A percentile compares a stretch with the other conserved stretches of the same genome.
phyloP scores from a whole-genome alignment of 164 flowering plant species.

The Tetrastigma voinierianum region DNA sequence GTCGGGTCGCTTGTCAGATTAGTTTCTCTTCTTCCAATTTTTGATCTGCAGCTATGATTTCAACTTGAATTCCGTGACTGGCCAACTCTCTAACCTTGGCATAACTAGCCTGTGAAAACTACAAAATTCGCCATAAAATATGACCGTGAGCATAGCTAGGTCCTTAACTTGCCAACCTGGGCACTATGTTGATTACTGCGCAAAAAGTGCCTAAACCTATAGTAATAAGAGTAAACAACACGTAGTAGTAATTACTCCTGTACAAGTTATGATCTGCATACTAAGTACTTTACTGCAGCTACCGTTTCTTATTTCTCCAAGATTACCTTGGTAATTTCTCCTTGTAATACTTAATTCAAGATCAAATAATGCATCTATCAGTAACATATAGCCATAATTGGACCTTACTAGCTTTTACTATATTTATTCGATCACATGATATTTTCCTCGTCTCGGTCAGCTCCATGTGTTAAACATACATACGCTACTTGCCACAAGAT shows the following conservation, averaged over 20 bases:
- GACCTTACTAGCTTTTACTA: not conserved
- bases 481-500: slow-evolving; percentile 81
- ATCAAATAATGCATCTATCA: slow-evolving; percentile 98
- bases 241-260: not conserved
- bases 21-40: no score
- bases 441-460: slow-evolving; percentile 4
- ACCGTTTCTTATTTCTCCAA: slow-evolving; percentile 83
- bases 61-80: no score
- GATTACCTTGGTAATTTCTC: slow-evolving; percentile 90
- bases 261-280: not conserved
- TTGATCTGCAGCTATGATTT: no score
- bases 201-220: no score
- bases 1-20: no score
- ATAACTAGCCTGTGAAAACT: no score
- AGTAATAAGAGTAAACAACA: no score
- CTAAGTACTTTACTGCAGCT: slow-evolving; percentile 56
- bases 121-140: no score
- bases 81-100: no score
- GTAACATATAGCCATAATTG: slow-evolving; percentile 33
- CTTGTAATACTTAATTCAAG: slow-evolving; percentile 97
- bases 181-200: no score
- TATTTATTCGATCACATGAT: not conserved
- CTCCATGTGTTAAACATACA: slow-evolving; percentile 76
- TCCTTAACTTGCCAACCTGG: no score
- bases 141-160: no score